Conservation (phyloP, 208 protist genomes). For the Kentomonas sorsogonicus region DNA sequence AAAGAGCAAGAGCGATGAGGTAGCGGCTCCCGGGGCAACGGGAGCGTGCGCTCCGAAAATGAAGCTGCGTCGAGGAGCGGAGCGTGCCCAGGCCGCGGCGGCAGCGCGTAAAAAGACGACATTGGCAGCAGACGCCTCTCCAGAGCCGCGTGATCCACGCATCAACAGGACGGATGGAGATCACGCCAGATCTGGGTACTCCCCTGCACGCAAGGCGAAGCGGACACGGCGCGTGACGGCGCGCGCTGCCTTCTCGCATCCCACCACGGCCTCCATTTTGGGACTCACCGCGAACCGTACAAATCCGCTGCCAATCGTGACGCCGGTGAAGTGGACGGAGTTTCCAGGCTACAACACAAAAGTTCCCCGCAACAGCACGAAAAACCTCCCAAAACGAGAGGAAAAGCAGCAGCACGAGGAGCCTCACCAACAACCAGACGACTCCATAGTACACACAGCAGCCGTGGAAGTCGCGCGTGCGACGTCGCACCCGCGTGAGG, state of each 20-base stretch:
- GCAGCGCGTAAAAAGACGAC: too few relatives aligned
- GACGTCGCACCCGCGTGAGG: background rate
- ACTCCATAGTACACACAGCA: background rate
- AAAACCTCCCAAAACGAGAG: background rate
- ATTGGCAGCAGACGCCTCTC: background rate
- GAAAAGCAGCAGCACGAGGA: background rate
- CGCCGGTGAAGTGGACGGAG: background rate
- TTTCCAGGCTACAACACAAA: background rate
- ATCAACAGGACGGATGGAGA: background rate
- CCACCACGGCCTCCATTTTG: background rate
- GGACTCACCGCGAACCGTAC: background rate
- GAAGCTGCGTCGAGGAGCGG: too few relatives aligned
- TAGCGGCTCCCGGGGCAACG: too few relatives aligned
- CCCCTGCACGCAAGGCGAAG: too few relatives aligned
- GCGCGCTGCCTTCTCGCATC: too few relatives aligned
- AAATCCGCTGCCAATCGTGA: background rate
- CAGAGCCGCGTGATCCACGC: background rate
- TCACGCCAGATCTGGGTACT: background rate
- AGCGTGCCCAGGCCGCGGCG: too few relatives aligned
- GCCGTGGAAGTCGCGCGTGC: too few relatives aligned
- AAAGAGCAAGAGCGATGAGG: too few relatives aligned
- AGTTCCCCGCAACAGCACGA: background rate
- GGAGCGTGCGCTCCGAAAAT: too few relatives aligned
- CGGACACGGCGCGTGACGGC: too few relatives aligned
- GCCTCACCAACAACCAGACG: background rate